Conservation (phyloP, 2,329 filamentous ascomycete species). For the Microdochium trichocladiopsis region DNA sequence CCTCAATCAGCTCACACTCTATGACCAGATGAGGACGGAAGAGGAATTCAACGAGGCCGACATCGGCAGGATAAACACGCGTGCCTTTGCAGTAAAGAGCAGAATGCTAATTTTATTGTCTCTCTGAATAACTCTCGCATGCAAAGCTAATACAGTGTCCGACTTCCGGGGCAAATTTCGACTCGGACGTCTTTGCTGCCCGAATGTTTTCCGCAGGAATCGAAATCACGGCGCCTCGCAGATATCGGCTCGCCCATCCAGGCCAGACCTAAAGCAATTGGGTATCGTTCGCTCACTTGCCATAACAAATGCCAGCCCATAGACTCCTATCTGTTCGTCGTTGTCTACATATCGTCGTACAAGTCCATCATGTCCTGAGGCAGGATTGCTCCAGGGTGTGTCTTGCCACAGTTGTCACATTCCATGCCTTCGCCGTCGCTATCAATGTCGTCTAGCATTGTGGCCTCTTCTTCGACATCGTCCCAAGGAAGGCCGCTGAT, state of each 20-base stretch:
- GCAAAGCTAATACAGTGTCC: too few relatives aligned
- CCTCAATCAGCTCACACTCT: too few relatives aligned
- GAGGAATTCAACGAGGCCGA: too few relatives aligned
- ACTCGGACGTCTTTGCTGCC: too few relatives aligned
- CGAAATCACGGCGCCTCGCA: too few relatives aligned
- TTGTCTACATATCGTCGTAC: conserved; percentile 9
- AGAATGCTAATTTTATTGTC: too few relatives aligned
- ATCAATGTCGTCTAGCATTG: conserved; percentile 16
- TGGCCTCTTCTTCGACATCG: conserved; percentile 18
- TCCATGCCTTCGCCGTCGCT: conserved; percentile 13
- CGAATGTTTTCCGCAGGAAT: too few relatives aligned
- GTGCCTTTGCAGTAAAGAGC: too few relatives aligned
- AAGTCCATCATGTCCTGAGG: conserved; percentile 18
- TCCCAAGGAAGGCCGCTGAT: conserved; percentile 21
- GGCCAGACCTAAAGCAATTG: neutral
- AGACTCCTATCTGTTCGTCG: neutral
- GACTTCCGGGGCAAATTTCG: too few relatives aligned
- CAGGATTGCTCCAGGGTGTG: conserved; percentile 19
- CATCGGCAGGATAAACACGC: too few relatives aligned
- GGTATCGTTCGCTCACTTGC: neutral
- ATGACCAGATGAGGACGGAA: too few relatives aligned
- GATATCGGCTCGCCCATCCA: neutral
- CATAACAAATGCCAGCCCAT: neutral
- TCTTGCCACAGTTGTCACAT: conserved; percentile 21
- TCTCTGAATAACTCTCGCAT: too few relatives aligned